Conservation (phyloP, 176 grass and related monocot genomes). For the Cenchrus purpureus region DNA sequence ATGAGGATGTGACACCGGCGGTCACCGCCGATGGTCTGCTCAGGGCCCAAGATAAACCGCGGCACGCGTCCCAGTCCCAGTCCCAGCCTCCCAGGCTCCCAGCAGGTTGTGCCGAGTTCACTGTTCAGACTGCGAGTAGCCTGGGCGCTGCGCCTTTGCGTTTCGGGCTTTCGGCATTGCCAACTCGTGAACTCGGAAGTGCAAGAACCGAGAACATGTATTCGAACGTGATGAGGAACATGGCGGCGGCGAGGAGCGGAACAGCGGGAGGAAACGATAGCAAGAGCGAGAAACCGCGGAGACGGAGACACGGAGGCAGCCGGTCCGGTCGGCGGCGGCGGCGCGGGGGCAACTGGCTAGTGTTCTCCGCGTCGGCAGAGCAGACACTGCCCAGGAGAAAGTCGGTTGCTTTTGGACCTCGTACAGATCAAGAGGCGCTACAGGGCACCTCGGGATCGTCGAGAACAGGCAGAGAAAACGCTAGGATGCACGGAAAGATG, state of each 20-base stretch:
- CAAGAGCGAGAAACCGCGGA: neutral
- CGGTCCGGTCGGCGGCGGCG: neutral
- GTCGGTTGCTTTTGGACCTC: neutral
- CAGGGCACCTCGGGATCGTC: constrained; percentile 9
- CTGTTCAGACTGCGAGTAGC: neutral
- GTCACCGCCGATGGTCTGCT: neutral
- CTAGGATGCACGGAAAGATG: neutral
- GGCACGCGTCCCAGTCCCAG: neutral
- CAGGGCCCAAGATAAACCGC: neutral
- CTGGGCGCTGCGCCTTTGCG: neutral
- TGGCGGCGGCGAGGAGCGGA: neutral
- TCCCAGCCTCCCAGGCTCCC: no score
- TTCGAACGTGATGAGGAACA: neutral
- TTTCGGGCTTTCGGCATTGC: constrained; percentile 16
- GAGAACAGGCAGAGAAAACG: constrained; percentile 2
- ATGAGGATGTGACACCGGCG: neutral
- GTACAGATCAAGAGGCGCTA: constrained; percentile 6
- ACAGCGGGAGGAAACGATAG: neutral
- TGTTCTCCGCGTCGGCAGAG: neutral
- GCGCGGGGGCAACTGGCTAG: neutral
- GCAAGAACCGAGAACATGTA: neutral
- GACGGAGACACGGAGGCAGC: neutral
- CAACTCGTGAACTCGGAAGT: neutral
- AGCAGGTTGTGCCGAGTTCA: neutral
- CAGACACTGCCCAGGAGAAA: constrained; percentile 6